Evolutionary conservation across 768 basidiomycete genomes (phyloP).

Genomic region (Trametes cubensis): DNA sequence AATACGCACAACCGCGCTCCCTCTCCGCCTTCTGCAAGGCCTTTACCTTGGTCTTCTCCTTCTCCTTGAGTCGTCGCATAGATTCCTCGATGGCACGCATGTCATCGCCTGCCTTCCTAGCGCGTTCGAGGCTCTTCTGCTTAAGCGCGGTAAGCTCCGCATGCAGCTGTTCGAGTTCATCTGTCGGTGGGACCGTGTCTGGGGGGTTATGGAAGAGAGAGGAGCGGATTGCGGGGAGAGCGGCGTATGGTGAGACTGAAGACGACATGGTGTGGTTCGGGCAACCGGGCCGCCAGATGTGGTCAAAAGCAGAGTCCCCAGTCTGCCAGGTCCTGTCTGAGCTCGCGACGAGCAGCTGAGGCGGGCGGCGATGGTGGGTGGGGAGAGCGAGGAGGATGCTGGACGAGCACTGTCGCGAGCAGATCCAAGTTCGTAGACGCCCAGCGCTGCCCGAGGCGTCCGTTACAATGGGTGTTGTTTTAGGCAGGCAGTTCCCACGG

Average conservation of each 20-base stretch:
- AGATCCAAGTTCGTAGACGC: constrained; percentile 28
- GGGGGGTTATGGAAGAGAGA: constrained; percentile 63
- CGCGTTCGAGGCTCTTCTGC: constrained; percentile 59
- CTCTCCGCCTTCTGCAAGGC: constrained; percentile 70
- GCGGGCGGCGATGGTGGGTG: constrained; percentile 2
- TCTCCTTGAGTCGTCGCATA: constrained; percentile 76
- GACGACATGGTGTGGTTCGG: constrained; percentile 56
- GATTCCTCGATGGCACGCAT: constrained; percentile 74
- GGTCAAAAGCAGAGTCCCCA: constrained; percentile 7
- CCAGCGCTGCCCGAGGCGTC: constrained; percentile 20
- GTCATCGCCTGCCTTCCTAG: constrained; percentile 77
- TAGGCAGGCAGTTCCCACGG: constrained; percentile 19
- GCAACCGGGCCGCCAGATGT: constrained; percentile 12
- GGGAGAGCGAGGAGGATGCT: constrained; percentile 14
- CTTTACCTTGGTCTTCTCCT: constrained; percentile 74
- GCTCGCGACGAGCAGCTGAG: constrained; percentile 4
- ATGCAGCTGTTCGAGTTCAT: constrained; percentile 70
- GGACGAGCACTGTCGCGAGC: constrained; percentile 27
- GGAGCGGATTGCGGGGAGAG: constrained; percentile 56
- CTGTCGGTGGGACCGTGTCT: constrained; percentile 68
- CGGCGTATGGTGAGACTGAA: constrained; percentile 53
- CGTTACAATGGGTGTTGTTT: constrained; percentile 15
- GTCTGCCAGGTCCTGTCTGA: not conserved
- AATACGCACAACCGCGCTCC: constrained; percentile 73
- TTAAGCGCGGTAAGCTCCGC: constrained; percentile 59